Conservation (phyloP, 371 early-diverging fungal genomes). For the Gilbertella persicaria region DNA sequence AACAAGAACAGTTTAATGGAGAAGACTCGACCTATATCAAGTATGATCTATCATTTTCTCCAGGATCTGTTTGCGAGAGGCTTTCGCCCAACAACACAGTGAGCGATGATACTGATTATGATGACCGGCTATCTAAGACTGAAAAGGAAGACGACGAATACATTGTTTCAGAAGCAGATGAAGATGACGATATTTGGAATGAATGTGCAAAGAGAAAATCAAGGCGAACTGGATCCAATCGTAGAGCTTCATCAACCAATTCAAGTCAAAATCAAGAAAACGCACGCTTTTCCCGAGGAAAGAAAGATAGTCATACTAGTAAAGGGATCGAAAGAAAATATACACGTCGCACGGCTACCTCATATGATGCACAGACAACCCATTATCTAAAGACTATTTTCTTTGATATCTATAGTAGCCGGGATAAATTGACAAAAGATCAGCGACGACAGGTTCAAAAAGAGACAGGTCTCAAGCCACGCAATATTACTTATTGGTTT, state of each 20-base stretch:
- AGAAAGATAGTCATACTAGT: not conserved
- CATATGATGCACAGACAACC: conserved; percentile 44
- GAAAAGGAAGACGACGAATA: conserved; percentile 17
- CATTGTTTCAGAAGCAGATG: not conserved
- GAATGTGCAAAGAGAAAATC: conserved; percentile 8
- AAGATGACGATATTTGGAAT: not conserved
- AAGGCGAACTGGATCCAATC: not conserved
- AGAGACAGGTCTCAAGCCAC: conserved; percentile 41
- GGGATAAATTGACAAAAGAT: conserved; percentile 46
- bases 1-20: not conserved
- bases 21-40: not conserved
- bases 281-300: not conserved
- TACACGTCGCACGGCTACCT: conserved; percentile 41
- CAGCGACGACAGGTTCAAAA: conserved; percentile 34
- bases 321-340: not conserved
- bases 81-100: not conserved
- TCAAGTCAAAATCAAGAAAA: not conserved
- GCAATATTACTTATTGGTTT: conserved; percentile 56
- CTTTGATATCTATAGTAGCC: conserved; percentile 39
- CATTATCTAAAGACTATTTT: conserved; percentile 44
- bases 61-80: not conserved
- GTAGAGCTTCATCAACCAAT: too few species aligned
- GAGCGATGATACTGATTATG: conserved; percentile 1
- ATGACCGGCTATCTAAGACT: not conserved
- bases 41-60: not conserved